Evolutionary conservation across 192 early-diverging fungal genomes (phyloP).

Genomic region (Linnemannia elongata): DNA sequence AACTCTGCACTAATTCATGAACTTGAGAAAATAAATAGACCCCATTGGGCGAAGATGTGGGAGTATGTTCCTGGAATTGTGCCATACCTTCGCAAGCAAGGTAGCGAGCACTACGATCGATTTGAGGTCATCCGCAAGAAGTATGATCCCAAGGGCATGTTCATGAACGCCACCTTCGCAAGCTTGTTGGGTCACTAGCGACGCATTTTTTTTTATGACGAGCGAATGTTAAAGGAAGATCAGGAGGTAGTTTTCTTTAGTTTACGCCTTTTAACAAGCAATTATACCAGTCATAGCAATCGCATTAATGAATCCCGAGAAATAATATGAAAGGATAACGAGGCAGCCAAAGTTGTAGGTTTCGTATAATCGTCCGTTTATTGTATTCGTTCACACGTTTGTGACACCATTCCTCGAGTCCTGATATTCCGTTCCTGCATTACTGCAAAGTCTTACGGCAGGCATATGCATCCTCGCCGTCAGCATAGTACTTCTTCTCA

Average conservation of each 20-base stretch:
- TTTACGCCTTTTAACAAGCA: no score
- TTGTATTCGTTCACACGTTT: neutral
- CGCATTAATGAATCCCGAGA: no score
- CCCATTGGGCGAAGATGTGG: slow-evolving; percentile 59
- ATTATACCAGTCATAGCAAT: no score
- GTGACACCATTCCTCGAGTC: neutral
- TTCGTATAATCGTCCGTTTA: neutral
- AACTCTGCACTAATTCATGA: no score
- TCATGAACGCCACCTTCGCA: slow-evolving; percentile 41
- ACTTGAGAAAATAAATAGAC: neutral
- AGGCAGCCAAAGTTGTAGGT: neutral
- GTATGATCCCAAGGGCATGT: slow-evolving; percentile 51
- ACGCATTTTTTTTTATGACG: neutral
- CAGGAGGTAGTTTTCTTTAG: no score
- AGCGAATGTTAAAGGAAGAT: neutral
- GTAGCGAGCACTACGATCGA: slow-evolving; percentile 12
- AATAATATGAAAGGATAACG: no score
- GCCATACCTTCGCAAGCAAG: slow-evolving; percentile 23
- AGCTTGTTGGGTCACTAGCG: slow-evolving; percentile 25
- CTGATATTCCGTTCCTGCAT: neutral
- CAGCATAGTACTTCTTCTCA: slow-evolving; percentile 98
- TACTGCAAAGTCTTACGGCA: slow-evolving; percentile 67
- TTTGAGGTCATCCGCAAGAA: slow-evolving; percentile 54
- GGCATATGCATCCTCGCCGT: slow-evolving; percentile 93
- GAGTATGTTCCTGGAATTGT: slow-evolving; percentile 55